Conservation (phyloP, 306 rosid genomes). For the Sicyos edulis region DNA sequence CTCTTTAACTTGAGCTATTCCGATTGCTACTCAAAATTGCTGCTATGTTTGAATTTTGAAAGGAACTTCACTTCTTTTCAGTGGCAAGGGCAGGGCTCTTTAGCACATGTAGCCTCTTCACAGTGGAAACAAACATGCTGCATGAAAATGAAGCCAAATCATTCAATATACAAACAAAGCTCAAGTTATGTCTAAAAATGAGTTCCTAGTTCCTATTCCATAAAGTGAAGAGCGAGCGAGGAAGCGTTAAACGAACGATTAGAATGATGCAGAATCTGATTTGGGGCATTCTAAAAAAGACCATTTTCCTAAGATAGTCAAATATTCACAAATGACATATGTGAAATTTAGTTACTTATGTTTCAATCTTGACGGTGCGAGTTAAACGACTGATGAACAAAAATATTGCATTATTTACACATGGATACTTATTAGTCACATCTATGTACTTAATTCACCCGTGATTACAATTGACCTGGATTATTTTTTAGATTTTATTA, state of each 20-base stretch:
- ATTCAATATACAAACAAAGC: too few species aligned
- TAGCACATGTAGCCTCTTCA: slow-evolving; percentile 54
- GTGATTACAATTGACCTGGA: too few species aligned
- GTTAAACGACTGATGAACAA: too few species aligned
- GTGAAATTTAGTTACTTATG: too few species aligned
- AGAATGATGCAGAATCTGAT: not conserved
- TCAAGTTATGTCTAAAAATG: not conserved
- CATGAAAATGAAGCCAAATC: slow-evolving; percentile 21
- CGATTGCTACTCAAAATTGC: slow-evolving; percentile 15
- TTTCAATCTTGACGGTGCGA: too few species aligned
- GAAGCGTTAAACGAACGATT: not conserved
- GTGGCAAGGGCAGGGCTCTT: slow-evolving; percentile 35
- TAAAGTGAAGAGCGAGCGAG: not conserved
- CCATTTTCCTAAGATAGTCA: not conserved
- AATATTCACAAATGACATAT: too few species aligned
- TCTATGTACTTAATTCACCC: too few species aligned
- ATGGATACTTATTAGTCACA: too few species aligned
- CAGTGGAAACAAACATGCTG: slow-evolving; percentile 64
- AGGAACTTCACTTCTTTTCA: slow-evolving; percentile 9
- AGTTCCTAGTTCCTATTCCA: slow-evolving; percentile 2
- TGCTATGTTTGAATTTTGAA: slow-evolving; percentile 9
- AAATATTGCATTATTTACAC: too few species aligned
- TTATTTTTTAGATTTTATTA: too few species aligned
- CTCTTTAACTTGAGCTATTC: not conserved
- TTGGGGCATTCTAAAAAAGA: not conserved